A percentile compares a stretch with the other conserved stretches of the same genome.
phyloP scores from a whole-genome alignment of 2,329 filamentous ascomycete genomes.

The Neofusicoccum umdonicola region DNA sequence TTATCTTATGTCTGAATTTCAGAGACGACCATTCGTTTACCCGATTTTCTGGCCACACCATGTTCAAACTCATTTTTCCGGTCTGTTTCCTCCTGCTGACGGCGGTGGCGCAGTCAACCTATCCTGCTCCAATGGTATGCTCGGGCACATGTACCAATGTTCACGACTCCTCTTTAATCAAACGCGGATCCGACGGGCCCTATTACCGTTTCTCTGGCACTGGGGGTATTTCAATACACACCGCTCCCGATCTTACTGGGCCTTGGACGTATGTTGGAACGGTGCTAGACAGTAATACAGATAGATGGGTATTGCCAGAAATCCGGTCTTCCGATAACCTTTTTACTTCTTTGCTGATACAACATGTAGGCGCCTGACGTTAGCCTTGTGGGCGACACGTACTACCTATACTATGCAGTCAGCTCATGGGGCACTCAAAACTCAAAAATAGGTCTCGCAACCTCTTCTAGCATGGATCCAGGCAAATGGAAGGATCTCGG shows the following conservation, averaged over 20 bases:
- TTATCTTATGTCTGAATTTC: neutral
- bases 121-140: conserved; percentile 36
- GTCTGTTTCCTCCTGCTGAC: neutral
- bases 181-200: conserved; percentile 36
- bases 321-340: neutral
- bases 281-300: conserved; percentile 43
- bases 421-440: conserved; percentile 57
- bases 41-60: neutral
- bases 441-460: conserved; percentile 60
- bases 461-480: conserved; percentile 45
- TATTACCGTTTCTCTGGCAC: conserved; percentile 54
- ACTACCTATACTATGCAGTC: conserved; percentile 63
- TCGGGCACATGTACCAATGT: conserved; percentile 38
- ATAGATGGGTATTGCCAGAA: conserved; percentile 45
- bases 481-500: conserved; percentile 62
- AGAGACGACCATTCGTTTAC: neutral
- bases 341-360: neutral
- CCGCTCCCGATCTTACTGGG: conserved; percentile 43
- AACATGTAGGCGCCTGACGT: conserved; percentile 60
- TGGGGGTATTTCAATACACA: conserved; percentile 46
- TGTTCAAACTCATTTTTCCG: neutral
- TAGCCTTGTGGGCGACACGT: conserved; percentile 51
- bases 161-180: conserved; percentile 48
- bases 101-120: neutral
- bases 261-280: conserved; percentile 49